Evolutionary conservation across 139 green algal species (phyloP), one percentile per base, ranked within the genome.

Genomic region (Micromonas pusilla): DNA sequence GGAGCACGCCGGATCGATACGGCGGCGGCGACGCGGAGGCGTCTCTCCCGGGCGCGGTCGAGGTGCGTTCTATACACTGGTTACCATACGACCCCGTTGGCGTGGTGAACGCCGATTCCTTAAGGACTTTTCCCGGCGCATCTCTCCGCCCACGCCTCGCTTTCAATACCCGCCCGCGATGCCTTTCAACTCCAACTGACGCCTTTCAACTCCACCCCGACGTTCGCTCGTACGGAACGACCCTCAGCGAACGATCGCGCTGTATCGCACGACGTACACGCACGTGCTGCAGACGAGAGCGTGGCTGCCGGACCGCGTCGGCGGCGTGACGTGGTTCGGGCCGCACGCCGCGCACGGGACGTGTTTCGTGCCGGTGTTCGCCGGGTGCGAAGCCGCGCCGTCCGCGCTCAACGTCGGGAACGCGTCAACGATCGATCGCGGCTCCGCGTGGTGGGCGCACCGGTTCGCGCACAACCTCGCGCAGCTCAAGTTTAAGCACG

Each of bases 1-100:
- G 77, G 65, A 66, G 77, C 36, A 53, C 39, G 23, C 77, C 77
- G 6, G 76, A 82, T 70, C 77, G 77, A 19, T 78, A 57, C 53
- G 31, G 25, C 34, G 36, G 33, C n/a, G 62, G 66, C 34, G 23
- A 66, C 33, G 70, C 23, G 30, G 70, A 63, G 70, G 28, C 6
- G 5, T 33, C n/a, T 6, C 19, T 76, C 20, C 19, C 6, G 23
- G 77, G 77, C 19, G 26, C 34, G 23, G 78, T 34, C 5, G 77
- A n/a, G n/a, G n/a, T n/a, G n/a, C n/a, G n/a, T n/a, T n/a, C n/a
- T n/a, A n/a, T n/a, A n/a, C n/a, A n/a, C n/a, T n/a, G n/a, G n/a
- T n/a, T n/a, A n/a, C n/a, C n/a, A n/a, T n/a, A n/a, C n/a, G n/a
- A n/a, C n/a, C n/a, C n/a, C n/a, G n/a, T n/a, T n/a, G n/a, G n/a